Evolutionary conservation across 805 yeast species (phyloP).

Genomic region (Teunomyces barrocoloradensis): DNA sequence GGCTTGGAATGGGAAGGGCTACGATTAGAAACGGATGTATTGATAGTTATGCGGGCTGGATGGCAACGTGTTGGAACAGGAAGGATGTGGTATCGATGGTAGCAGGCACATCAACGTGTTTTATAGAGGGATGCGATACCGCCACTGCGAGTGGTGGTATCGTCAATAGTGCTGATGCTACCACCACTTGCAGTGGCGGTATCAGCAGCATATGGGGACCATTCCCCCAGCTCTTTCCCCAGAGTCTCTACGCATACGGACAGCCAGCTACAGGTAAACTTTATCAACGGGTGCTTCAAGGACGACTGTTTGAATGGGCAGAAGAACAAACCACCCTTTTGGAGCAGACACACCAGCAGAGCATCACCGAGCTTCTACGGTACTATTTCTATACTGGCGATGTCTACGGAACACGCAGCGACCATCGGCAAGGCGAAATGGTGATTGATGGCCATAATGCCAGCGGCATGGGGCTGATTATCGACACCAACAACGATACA

Average conservation of each 20-base stretch:
- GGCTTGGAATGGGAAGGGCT: conserved; percentile 3
- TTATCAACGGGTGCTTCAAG: conserved; percentile 32
- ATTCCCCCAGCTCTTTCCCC: conserved; percentile 32
- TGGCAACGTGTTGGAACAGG: conserved; percentile 25
- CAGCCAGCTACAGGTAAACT: conserved; percentile 58
- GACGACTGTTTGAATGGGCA: conserved; percentile 12
- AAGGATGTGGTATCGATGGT: conserved; percentile 39
- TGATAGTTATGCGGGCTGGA: conserved; percentile 59
- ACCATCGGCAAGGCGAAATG: conserved; percentile 47
- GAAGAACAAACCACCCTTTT: conserved; percentile 20
- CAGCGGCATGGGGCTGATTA: conserved; percentile 5
- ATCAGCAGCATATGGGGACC: conserved; percentile 63
- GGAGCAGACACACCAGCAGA: conserved; percentile 16
- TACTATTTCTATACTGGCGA: conserved; percentile 53
- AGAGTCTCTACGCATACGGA: conserved; percentile 50
- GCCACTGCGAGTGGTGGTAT: too few species aligned
- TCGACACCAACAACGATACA: conserved; percentile 27
- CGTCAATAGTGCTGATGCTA: too few species aligned
- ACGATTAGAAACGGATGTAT: conserved; percentile 49
- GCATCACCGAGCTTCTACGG: conserved; percentile 25
- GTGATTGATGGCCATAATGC: conserved; percentile 45
- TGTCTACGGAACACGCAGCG: conserved; percentile 56
- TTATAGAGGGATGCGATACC: conserved; percentile 19
- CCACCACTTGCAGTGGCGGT: conserved; percentile 4
- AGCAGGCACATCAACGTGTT: conserved; percentile 66